These are phyloP conservation scores for Secale cereale DNA, from an alignment of 176 grass and related monocot genomes.

Conservation along the genomic window DNA sequence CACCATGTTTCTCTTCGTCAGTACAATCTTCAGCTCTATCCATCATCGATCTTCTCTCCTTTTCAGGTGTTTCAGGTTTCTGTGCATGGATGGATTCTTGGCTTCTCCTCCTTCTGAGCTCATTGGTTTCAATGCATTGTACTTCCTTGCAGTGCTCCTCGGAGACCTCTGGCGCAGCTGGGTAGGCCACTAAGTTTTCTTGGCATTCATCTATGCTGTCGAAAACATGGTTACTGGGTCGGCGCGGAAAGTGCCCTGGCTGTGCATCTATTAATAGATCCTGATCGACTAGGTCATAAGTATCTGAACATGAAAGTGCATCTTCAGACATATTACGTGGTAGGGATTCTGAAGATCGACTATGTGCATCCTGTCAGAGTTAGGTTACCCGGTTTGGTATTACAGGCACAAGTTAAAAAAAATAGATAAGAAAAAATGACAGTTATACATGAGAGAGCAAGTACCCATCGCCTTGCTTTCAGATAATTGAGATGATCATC, in stretches of 20 bases:
- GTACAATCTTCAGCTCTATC: background rate
- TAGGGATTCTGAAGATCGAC: conserved; percentile 47
- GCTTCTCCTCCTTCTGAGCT: conserved; percentile 25
- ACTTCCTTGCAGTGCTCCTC: conserved; percentile 91
- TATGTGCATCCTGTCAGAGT: conserved; percentile 47
- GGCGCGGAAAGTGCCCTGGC: background rate
- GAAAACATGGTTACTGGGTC: conserved; percentile 31
- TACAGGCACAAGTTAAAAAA: background rate
- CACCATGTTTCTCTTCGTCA: background rate
- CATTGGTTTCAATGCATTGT: conserved; percentile 54
- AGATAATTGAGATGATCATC: conserved; percentile 34
- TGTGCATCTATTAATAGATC: conserved; percentile 30
- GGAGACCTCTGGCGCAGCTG: background rate
- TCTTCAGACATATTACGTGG: conserved; percentile 50
- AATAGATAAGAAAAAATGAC: background rate
- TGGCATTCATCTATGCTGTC: conserved; percentile 27
- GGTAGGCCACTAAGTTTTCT: background rate
- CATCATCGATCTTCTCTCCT: background rate
- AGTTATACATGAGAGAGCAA: background rate
- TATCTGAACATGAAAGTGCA: conserved; percentile 57
- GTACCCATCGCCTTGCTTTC: conserved; percentile 60
- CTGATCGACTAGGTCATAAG: conserved; percentile 44
- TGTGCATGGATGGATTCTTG: conserved; percentile 39
- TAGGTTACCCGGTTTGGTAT: background rate
- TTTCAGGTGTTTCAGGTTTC: conserved; percentile 25